Evolutionary conservation across 1,284 basidiomycete genomes (phyloP).

Genomic region (Tilletia caries): DNA sequence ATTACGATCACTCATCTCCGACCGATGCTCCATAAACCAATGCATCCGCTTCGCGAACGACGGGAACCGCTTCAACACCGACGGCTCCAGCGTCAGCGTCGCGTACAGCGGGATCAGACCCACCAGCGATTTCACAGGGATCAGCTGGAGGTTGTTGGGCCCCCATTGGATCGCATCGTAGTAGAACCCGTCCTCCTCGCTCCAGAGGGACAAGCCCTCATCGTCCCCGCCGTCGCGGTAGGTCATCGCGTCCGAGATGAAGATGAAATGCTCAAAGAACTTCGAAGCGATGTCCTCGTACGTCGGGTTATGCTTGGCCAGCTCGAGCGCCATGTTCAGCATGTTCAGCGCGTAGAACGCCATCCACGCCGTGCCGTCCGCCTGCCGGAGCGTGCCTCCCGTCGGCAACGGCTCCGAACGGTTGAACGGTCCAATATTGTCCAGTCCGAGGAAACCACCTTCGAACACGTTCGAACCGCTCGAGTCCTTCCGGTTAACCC

Average conservation of each 20-base stretch:
- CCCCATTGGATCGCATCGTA: constrained; percentile 93
- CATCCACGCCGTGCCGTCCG: constrained; percentile 99
- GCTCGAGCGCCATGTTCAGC: constrained; percentile 93
- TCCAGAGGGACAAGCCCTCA: constrained; percentile 78
- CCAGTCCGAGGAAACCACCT: constrained; percentile 93
- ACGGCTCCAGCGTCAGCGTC: constrained; percentile 86
- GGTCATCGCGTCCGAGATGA: constrained; percentile 73
- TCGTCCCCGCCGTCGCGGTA: constrained; percentile 66
- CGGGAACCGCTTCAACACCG: constrained; percentile 77
- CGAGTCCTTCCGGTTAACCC: constrained; percentile 96
- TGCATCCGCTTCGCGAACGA: constrained; percentile 98
- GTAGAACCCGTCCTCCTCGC: constrained; percentile 93
- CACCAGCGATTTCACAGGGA: constrained; percentile 87
- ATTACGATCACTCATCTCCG: constrained; percentile 79
- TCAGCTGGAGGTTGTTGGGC: constrained; percentile 65
- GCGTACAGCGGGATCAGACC: constrained; percentile 94
- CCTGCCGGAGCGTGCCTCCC: constrained; percentile 76
- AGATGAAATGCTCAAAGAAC: constrained; percentile 71
- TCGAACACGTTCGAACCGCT: constrained; percentile 95
- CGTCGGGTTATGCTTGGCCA: constrained; percentile 93
- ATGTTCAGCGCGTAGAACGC: constrained; percentile 96
- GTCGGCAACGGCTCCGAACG: constrained; percentile 93
- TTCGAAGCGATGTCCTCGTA: constrained; percentile 99
- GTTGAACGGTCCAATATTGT: constrained; percentile 98
- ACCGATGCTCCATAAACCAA: constrained; percentile 93